Conservation (phyloP, 2,329 filamentous ascomycete species). For the Aureobasidium sp. region DNA sequence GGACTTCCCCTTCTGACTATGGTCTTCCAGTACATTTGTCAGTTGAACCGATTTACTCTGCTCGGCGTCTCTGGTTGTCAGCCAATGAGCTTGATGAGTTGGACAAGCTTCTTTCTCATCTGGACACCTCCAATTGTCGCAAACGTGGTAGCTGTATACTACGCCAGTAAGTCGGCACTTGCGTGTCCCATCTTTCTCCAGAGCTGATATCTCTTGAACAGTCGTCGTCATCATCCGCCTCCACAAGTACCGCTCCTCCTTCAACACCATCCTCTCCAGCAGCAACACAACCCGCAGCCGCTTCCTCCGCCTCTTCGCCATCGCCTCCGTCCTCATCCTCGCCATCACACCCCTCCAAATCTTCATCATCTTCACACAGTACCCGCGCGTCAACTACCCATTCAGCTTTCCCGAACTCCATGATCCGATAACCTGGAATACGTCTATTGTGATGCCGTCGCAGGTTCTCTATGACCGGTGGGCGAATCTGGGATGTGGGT, state of each 20-base stretch:
- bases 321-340: conserved; percentile 46
- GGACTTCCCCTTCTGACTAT: conserved; percentile 50
- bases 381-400: conserved; percentile 23
- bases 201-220: conserved; percentile 25
- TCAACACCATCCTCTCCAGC: conserved; percentile 49
- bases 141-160: conserved; percentile 47
- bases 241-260: conserved; percentile 51
- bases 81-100: conserved; percentile 49
- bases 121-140: conserved; percentile 50
- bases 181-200: too few species aligned
- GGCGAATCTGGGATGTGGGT: conserved; percentile 48
- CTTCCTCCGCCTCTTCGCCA: conserved; percentile 55
- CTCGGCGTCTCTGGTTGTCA: conserved; percentile 54
- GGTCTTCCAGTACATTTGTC: conserved; percentile 52
- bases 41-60: conserved; percentile 52
- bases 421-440: conserved; percentile 39
- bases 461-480: conserved; percentile 49
- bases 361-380: conserved; percentile 44
- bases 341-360: conserved; percentile 48
- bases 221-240: conserved; percentile 56
- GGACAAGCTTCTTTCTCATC: conserved; percentile 42
- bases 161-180: conserved; percentile 51
- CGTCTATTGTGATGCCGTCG: conserved; percentile 43
- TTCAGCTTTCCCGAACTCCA: conserved; percentile 49
- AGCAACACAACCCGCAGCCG: conserved; percentile 51